Percentiles rank a stretch among this genome's conserved stretches.
Evolutionary conservation across 2,329 filamentous ascomycete genomes (phyloP).

Genomic region (Thermoascus crustaceus): DNA sequence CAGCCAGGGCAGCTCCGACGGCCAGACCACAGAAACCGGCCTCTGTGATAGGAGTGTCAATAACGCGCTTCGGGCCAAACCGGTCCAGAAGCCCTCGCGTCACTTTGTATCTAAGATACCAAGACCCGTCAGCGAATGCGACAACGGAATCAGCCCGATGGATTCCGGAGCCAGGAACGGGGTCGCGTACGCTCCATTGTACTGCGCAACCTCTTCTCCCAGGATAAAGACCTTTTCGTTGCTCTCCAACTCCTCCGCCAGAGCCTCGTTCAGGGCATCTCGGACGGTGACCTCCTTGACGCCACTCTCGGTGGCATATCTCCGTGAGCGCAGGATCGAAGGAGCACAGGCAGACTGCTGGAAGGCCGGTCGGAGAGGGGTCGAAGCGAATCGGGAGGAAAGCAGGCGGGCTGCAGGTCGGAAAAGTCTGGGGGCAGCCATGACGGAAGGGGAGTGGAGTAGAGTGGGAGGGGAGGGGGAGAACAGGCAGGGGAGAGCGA

Average conservation of each 20-base stretch:
- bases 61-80: constrained; percentile 94
- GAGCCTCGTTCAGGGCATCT: constrained; percentile 94
- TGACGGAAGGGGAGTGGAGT: constrained; percentile 38
- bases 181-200: constrained; percentile 75
- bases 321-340: constrained; percentile 40
- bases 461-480: constrained; percentile 48
- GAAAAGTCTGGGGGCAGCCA: constrained; percentile 55
- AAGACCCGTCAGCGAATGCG: constrained; percentile 28
- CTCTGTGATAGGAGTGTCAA: constrained; percentile 97
- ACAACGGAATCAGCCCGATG: too few species aligned
- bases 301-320: constrained; percentile 52
- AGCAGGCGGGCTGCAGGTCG: constrained; percentile 57
- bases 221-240: constrained; percentile 94
- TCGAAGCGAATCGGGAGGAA: constrained; percentile 44
- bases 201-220: constrained; percentile 98
- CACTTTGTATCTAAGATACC: constrained; percentile 71
- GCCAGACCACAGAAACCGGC: constrained; percentile 90
- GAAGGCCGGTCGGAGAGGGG: constrained; percentile 47
- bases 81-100: constrained; percentile 95
- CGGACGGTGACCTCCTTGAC: constrained; percentile 92
- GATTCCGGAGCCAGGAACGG: too few species aligned
- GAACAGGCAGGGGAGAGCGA: constrained; percentile 50
- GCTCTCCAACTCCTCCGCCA: constrained; percentile 90
- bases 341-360: constrained; percentile 43
- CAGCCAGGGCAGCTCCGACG: constrained; percentile 88